Percentiles rank a stretch among this genome's conserved stretches.
phyloP scores from a whole-genome alignment of 345 rosid genomes.

The Eucalyptus decipiens region DNA sequence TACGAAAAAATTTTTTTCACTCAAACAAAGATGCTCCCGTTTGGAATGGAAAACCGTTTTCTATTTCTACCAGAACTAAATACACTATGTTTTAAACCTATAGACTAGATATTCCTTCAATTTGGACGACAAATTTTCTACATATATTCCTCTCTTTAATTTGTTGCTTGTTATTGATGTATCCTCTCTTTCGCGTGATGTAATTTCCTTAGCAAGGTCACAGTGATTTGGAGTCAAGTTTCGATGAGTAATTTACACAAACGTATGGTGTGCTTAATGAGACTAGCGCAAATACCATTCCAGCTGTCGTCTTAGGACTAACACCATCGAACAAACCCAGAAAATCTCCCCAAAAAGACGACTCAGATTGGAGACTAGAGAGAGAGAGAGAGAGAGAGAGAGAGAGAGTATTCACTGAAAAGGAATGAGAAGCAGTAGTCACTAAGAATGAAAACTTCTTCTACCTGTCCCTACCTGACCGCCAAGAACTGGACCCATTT shows the following conservation, averaged over 20 bases:
- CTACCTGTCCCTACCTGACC: background rate
- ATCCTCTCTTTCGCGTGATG: background rate
- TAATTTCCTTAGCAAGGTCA: background rate
- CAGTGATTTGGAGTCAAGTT: background rate
- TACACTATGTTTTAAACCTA: background rate
- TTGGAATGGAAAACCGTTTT: background rate
- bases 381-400: background rate
- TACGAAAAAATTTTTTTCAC: background rate
- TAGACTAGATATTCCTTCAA: background rate
- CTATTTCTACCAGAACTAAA: background rate
- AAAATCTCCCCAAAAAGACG: background rate
- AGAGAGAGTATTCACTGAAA: background rate
- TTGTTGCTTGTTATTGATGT: background rate
- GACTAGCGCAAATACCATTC: background rate
- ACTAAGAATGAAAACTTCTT: background rate
- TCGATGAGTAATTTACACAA: background rate
- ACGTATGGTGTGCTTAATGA: background rate
- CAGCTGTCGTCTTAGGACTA: background rate
- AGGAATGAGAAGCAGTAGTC: background rate
- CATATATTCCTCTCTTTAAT: background rate
- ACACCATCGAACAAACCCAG: background rate
- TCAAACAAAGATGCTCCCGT: background rate
- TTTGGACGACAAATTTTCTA: background rate
- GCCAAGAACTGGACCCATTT: background rate
- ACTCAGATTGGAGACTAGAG: background rate